phyloP scores from a whole-genome alignment of 2,329 filamentous ascomycete species.

The Botryosphaeria dothidea region DNA sequence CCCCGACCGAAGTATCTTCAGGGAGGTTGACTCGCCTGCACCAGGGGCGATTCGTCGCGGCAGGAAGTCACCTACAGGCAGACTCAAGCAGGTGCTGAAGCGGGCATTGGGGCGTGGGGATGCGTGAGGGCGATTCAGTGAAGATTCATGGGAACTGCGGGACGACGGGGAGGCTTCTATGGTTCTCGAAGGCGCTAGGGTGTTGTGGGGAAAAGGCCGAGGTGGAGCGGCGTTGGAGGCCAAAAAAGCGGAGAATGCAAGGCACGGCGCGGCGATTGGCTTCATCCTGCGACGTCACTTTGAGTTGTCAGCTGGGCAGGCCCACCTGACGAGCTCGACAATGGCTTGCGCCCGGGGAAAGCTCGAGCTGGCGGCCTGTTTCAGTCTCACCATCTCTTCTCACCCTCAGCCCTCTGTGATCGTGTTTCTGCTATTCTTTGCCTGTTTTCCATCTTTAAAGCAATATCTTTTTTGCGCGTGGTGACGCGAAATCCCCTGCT shows the following conservation, averaged over 20 bases:
- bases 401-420: not conserved
- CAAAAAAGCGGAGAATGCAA: constrained; percentile 28
- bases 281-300: constrained; percentile 6
- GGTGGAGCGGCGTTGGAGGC: constrained; percentile 5
- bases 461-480: not conserved
- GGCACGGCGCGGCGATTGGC: constrained; percentile 31
- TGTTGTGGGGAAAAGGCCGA: constrained; percentile 4
- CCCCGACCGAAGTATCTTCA: constrained; percentile 24
- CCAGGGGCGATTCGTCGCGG: not conserved
- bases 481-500: not conserved
- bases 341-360: constrained; percentile 15
- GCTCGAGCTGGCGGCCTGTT: constrained; percentile 5
- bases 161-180: not conserved
- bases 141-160: not conserved
- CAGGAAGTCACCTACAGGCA: not conserved
- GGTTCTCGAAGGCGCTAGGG: constrained; percentile 13
- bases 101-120: constrained; percentile 3
- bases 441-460: not conserved
- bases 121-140: not conserved
- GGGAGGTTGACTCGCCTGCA: constrained; percentile 1
- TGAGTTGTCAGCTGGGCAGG: constrained; percentile 12
- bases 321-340: constrained; percentile 6
- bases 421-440: not conserved
- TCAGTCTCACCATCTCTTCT: constrained; percentile 10
- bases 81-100: not conserved